A percentile compares a stretch with the other conserved stretches of the same genome.
Conservation (phyloP, 2,329 filamentous ascomycete species). For the Lasiodiplodia citricola region DNA sequence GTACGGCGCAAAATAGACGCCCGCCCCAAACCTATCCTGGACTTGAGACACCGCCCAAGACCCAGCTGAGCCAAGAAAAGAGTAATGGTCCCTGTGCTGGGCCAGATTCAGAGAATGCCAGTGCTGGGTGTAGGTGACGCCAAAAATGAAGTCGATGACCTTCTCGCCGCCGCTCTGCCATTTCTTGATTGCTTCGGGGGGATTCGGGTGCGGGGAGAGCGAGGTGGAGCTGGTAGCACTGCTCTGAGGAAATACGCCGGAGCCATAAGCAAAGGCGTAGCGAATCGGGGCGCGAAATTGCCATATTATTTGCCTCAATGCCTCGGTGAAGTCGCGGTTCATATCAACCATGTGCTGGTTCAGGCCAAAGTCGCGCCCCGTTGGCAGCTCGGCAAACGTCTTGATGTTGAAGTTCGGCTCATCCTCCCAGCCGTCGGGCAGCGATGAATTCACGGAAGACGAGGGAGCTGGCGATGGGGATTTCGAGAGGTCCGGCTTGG, state of each 20-base stretch:
- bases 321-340: constrained; percentile 93
- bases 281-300: constrained; percentile 88
- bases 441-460: constrained; percentile 30
- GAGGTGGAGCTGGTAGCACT: constrained; percentile 56
- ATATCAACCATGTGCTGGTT: constrained; percentile 93
- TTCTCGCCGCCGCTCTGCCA: constrained; percentile 88
- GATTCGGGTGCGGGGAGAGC: constrained; percentile 77
- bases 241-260: constrained; percentile 88
- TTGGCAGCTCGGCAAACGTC: constrained; percentile 75
- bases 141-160: constrained; percentile 99
- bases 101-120: constrained; percentile 94
- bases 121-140: constrained; percentile 91
- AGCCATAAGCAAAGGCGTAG: constrained; percentile 97
- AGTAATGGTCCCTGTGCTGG: constrained; percentile 93
- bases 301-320: constrained; percentile 83
- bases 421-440: constrained; percentile 73
- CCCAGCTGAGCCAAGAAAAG: constrained; percentile 78
- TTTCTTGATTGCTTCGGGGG: constrained; percentile 78
- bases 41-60: constrained; percentile 84
- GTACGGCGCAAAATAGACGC: constrained; percentile 97
- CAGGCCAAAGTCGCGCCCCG: constrained; percentile 79
- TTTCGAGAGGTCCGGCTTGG: background rate
- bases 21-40: constrained; percentile 87
- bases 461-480: constrained; percentile 16
- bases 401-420: constrained; percentile 73